Conservation (phyloP, 352 stramenopile genomes). For the Phytophthora foliorum region DNA sequence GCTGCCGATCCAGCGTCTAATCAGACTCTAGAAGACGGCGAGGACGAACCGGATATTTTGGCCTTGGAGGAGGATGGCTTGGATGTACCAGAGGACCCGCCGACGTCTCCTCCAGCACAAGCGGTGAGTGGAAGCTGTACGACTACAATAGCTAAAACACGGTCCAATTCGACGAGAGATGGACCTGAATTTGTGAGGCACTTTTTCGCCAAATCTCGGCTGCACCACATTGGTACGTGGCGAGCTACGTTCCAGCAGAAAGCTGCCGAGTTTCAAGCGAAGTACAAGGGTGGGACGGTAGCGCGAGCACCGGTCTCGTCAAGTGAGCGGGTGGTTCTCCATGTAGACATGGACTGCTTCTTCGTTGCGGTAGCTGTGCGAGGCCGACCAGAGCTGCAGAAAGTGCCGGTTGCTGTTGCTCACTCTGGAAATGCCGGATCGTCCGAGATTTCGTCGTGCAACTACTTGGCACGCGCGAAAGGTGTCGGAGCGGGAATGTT, state of each 20-base stretch:
- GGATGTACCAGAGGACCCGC: conserved; percentile 12
- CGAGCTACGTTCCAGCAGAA: conserved; percentile 78
- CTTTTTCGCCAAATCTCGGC: conserved; percentile 87
- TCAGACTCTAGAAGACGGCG: background rate
- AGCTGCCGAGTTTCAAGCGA: conserved; percentile 63
- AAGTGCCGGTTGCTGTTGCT: conserved; percentile 92
- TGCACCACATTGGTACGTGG: conserved; percentile 91
- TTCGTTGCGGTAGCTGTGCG: conserved; percentile 94
- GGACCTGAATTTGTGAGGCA: conserved; percentile 78
- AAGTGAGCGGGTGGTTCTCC: conserved; percentile 89
- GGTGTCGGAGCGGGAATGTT: conserved; percentile 96
- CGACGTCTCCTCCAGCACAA: background rate
- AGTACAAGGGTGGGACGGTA: conserved; percentile 64
- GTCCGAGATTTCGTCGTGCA: conserved; percentile 96
- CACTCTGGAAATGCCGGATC: conserved; percentile 84
- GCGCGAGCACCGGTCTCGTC: conserved; percentile 43
- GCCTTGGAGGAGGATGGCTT: conserved; percentile 8
- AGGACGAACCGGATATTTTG: conserved; percentile 17
- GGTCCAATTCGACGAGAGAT: conserved; percentile 76
- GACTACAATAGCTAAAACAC: conserved; percentile 8
- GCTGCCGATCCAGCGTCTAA: conserved; percentile 21
- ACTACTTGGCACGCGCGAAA: conserved; percentile 94
- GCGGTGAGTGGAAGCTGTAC: background rate
- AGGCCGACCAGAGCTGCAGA: conserved; percentile 76
- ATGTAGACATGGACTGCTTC: conserved; percentile 99